A percentile compares a stretch with the other conserved stretches of the same genome.
Conservation (phyloP, 345 rosid genomes). For the Limnanthes douglasii region DNA sequence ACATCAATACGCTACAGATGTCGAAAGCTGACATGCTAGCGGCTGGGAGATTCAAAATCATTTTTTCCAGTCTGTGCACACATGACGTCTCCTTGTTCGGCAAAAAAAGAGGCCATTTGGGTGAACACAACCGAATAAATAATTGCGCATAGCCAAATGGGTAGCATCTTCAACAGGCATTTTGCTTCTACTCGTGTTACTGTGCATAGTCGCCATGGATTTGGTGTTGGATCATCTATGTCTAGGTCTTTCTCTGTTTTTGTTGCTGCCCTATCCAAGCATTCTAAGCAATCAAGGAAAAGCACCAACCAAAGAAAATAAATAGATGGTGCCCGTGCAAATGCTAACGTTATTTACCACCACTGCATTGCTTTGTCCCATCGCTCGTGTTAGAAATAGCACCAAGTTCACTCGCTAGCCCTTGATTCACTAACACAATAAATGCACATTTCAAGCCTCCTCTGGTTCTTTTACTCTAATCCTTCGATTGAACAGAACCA, state of each 20-base stretch:
- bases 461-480: conserved; percentile 5
- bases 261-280: conserved; percentile 63
- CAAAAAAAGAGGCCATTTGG: conserved; percentile 38
- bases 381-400: conserved; percentile 63
- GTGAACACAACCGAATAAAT: conserved; percentile 38
- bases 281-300: too few species aligned
- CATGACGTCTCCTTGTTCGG: conserved; percentile 45
- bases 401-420: conserved; percentile 81
- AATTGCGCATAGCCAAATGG: conserved; percentile 35
- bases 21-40: conserved; percentile 71
- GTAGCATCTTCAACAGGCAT: conserved; percentile 30
- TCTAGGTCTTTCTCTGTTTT: conserved; percentile 28
- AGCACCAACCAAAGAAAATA: conserved; percentile 77
- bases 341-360: conserved; percentile 85
- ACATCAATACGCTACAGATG: conserved; percentile 40
- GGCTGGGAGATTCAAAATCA: conserved; percentile 47
- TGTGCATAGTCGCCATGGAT: conserved; percentile 55
- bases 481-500: conserved; percentile 10
- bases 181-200: conserved; percentile 53
- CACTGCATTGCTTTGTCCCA: conserved; percentile 55
- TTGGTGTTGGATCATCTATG: not conserved
- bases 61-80: conserved; percentile 14
- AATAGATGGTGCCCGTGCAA: conserved; percentile 91
- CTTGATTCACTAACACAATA: conserved; percentile 56
- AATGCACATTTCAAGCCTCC: conserved; percentile 32